A percentile compares a stretch with the other conserved stretches of the same genome.
Conservation (phyloP, 2,329 filamentous ascomycete genomes). For the Sporothrix brunneoviolacea region DNA sequence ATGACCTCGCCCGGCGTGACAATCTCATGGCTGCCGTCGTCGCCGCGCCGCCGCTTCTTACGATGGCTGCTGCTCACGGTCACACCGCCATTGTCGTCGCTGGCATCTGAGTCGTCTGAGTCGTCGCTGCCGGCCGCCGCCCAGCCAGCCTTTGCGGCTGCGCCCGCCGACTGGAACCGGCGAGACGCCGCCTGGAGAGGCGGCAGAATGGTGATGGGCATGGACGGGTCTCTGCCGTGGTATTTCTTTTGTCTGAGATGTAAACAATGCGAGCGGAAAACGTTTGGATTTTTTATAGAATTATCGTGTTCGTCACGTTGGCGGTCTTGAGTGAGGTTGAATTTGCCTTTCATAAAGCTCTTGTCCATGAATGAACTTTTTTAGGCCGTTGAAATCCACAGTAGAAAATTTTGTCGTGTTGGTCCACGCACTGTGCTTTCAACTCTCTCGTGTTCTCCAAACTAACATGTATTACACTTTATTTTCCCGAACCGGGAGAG, state of each 20-base stretch:
- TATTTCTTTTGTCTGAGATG: background rate
- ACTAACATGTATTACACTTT: too few relatives aligned
- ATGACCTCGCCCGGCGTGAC: conserved; percentile 86
- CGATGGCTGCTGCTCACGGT: conserved; percentile 21
- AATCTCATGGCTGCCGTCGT: conserved; percentile 43
- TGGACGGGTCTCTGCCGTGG: conserved; percentile 18
- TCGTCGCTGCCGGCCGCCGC: conserved; percentile 13
- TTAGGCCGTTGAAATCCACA: background rate
- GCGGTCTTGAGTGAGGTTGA: background rate
- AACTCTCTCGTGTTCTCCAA: background rate
- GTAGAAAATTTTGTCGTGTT: background rate
- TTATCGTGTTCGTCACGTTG: too few relatives aligned
- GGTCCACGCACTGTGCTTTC: background rate
- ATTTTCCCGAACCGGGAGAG: too few relatives aligned
- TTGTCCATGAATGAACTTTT: background rate
- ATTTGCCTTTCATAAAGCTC: background rate
- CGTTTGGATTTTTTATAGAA: background rate
- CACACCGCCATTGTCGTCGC: conserved; percentile 35
- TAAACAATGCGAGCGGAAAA: background rate
- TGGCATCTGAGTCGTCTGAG: conserved; percentile 35
- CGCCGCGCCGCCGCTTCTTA: background rate
- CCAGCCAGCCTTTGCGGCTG: background rate
- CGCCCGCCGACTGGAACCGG: conserved; percentile 9
- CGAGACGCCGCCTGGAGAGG: conserved; percentile 29
- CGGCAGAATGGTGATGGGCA: conserved; percentile 44